Conservation (phyloP, 2,329 filamentous ascomycete species). For the Curvularia spicifera region DNA sequence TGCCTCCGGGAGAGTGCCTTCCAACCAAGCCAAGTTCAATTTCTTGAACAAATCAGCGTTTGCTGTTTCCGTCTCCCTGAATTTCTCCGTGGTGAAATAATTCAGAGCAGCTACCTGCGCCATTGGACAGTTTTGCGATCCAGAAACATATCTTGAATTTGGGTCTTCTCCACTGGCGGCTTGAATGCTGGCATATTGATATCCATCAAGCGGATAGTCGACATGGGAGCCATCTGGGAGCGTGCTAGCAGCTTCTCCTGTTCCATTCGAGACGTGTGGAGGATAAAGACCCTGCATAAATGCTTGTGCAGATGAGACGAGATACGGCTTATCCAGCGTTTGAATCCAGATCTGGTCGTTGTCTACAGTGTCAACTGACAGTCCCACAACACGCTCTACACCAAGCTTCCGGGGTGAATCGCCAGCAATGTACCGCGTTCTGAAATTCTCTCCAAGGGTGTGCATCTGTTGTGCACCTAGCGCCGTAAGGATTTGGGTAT, state of each 20-base stretch:
- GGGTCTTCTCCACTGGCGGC: slow-evolving; percentile 56
- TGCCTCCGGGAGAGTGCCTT: slow-evolving; percentile 45
- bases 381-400: slow-evolving; percentile 40
- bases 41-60: slow-evolving; percentile 54
- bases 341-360: slow-evolving; percentile 57
- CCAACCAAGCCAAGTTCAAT: slow-evolving; percentile 54
- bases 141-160: slow-evolving; percentile 58
- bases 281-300: slow-evolving; percentile 69
- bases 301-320: slow-evolving; percentile 62
- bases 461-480: slow-evolving; percentile 63
- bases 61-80: slow-evolving; percentile 48
- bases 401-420: slow-evolving; percentile 31
- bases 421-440: slow-evolving; percentile 58
- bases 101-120: slow-evolving; percentile 47
- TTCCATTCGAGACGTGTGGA: slow-evolving; percentile 48
- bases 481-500: slow-evolving; percentile 55
- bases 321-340: slow-evolving; percentile 56
- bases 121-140: slow-evolving; percentile 54
- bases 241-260: slow-evolving; percentile 46
- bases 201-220: slow-evolving; percentile 60
- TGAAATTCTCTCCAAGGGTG: slow-evolving; percentile 58
- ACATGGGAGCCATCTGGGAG: slow-evolving; percentile 58
- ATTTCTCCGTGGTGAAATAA: slow-evolving; percentile 54
- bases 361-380: slow-evolving; percentile 55
- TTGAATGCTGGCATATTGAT: slow-evolving; percentile 63